Evolutionary conservation across 257 asterid genomes (phyloP).

Genomic region (Primulina eburnea): DNA sequence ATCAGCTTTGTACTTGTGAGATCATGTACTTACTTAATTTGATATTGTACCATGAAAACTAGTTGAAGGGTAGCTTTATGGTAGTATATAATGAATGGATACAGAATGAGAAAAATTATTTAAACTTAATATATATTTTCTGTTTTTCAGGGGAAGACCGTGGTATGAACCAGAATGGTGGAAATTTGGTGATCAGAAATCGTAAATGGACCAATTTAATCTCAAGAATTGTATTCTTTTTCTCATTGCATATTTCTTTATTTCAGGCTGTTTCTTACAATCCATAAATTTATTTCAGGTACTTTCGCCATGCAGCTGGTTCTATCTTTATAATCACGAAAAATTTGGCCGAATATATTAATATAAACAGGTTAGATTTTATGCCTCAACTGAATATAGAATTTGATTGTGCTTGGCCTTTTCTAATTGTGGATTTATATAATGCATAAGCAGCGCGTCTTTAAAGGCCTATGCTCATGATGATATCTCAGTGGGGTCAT

Average conservation of each 20-base stretch:
- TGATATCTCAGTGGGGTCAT: slow-evolving; percentile 84
- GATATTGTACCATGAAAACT: slow-evolving; percentile 9
- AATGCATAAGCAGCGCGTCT: slow-evolving; percentile 57
- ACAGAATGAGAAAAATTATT: slow-evolving; percentile 2
- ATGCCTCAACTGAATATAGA: slow-evolving; percentile 9
- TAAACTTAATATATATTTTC: slow-evolving; percentile 23
- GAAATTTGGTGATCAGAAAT: slow-evolving; percentile 93
- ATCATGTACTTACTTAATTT: not conserved
- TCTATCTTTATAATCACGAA: slow-evolving; percentile 62
- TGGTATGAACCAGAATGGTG: slow-evolving; percentile 99
- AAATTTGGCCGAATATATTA: slow-evolving; percentile 67
- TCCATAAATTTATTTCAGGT: slow-evolving; percentile 47
- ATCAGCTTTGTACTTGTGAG: not conserved
- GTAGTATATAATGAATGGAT: not conserved
- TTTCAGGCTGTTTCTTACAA: slow-evolving; percentile 21
- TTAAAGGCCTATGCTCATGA: slow-evolving; percentile 80
- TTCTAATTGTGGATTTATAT: slow-evolving; percentile 3
- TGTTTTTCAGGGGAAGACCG: slow-evolving; percentile 66
- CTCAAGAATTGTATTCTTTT: not conserved
- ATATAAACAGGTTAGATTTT: slow-evolving; percentile 75
- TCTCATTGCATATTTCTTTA: not conserved
- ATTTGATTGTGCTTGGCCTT: slow-evolving; percentile 5
- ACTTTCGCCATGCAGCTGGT: slow-evolving; percentile 88
- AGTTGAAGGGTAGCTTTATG: slow-evolving; percentile 6
- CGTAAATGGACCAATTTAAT: slow-evolving; percentile 49